Percentiles rank a stretch among this genome's conserved stretches.
Conservation (phyloP, 495 filamentous ascomycete genomes). For the Penicillium coprophilum region DNA sequence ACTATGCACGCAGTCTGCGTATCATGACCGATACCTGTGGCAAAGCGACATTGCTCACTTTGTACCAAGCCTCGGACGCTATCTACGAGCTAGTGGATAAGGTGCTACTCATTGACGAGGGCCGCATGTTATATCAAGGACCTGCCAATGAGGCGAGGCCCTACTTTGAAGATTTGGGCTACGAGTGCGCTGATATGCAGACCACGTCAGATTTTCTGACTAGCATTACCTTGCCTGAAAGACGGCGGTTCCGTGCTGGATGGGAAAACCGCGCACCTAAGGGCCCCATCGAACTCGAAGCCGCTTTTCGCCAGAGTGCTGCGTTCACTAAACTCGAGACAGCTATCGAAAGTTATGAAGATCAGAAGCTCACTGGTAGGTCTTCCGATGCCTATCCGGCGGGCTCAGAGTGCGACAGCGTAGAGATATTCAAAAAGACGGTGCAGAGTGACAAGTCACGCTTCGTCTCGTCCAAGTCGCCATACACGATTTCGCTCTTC, state of each 20-base stretch:
- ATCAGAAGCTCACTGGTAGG: conserved; percentile 29
- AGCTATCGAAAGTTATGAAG: conserved; percentile 53
- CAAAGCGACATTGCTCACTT: conserved; percentile 73
- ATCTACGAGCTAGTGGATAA: conserved; percentile 87
- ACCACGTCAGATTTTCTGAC: conserved; percentile 85
- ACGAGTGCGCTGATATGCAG: conserved; percentile 69
- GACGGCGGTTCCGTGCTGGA: conserved; percentile 62
- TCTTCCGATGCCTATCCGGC: conserved; percentile 30
- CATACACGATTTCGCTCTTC: conserved; percentile 61
- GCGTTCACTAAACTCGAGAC: conserved; percentile 47
- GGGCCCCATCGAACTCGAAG: conserved; percentile 65
- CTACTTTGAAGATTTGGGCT: conserved; percentile 84
- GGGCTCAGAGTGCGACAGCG: conserved; percentile 46
- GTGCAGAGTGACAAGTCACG: conserved; percentile 40
- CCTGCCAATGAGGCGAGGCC: conserved; percentile 62
- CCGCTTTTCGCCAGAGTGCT: conserved; percentile 51
- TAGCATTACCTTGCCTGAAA: conserved; percentile 68
- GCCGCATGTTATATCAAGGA: conserved; percentile 78
- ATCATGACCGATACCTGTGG: conserved; percentile 78
- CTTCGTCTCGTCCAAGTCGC: conserved; percentile 40
- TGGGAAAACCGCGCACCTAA: conserved; percentile 67
- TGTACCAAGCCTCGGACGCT: conserved; percentile 80
- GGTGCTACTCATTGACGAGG: conserved; percentile 76
- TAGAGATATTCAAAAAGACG: conserved; percentile 46
- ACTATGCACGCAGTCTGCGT: conserved; percentile 65